A percentile compares a stretch with the other conserved stretches of the same genome.
These are phyloP conservation scores for Magnusiomyces paraingens DNA, from an alignment of 1,139 yeast species.

Conservation along the genomic window DNA sequence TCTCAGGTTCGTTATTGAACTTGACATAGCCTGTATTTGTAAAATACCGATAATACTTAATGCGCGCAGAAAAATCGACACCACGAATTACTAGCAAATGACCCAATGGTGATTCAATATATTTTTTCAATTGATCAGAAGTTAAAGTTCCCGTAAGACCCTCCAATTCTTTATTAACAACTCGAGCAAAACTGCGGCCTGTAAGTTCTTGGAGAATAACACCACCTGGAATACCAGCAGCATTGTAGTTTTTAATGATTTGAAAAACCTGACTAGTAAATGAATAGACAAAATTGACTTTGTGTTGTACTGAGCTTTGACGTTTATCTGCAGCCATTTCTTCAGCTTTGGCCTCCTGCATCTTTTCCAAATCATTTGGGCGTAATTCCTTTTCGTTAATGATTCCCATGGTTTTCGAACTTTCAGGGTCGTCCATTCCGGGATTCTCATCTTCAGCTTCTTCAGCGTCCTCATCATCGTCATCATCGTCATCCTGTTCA, in stretches of 20 bases:
- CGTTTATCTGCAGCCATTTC: slow-evolving; percentile 6
- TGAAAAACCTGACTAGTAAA: slow-evolving; percentile 56
- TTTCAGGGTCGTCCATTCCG: slow-evolving; percentile 19
- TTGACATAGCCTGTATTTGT: slow-evolving; percentile 39
- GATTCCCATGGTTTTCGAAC: background rate
- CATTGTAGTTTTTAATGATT: slow-evolving; percentile 37
- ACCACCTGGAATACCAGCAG: slow-evolving; percentile 52
- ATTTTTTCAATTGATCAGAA: slow-evolving; percentile 25
- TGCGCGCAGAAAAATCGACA: slow-evolving; percentile 67
- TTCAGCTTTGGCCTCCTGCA: slow-evolving; percentile 1
- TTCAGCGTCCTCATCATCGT: slow-evolving; percentile 26
- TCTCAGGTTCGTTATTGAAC: slow-evolving; percentile 25
- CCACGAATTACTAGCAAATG: slow-evolving; percentile 49
- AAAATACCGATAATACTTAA: slow-evolving; percentile 65
- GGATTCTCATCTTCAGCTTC: slow-evolving; percentile 22
- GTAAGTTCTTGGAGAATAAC: slow-evolving; percentile 43
- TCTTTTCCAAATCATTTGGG: background rate
- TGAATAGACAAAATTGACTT: slow-evolving; percentile 51
- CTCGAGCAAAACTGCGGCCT: slow-evolving; percentile 50
- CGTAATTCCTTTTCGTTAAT: background rate
- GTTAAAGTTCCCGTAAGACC: slow-evolving; percentile 35
- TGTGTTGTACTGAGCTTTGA: slow-evolving; percentile 2
- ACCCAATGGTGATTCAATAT: slow-evolving; percentile 21
- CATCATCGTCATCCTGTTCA: slow-evolving; percentile 27
- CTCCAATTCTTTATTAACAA: slow-evolving; percentile 47